Conservation (phyloP, 164 flowering plant species). For the Amborella trichopoda region DNA sequence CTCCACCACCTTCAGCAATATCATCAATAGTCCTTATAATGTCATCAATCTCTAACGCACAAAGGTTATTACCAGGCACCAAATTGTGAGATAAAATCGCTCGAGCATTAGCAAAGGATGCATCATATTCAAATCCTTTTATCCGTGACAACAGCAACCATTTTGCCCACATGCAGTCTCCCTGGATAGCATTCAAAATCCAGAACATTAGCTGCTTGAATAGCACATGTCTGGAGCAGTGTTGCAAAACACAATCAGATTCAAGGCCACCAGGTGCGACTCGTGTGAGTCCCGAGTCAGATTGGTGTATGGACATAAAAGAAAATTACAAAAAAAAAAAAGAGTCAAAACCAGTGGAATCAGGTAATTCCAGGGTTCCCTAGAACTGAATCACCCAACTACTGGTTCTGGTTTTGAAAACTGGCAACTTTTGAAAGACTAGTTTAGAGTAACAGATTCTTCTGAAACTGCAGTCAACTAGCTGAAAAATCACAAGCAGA, state of each 20-base stretch:
- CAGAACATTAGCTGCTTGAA: not conserved
- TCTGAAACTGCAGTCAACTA: too few species aligned
- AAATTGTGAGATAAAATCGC: slow-evolving; percentile 40
- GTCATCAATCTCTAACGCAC: slow-evolving; percentile 51
- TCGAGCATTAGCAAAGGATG: slow-evolving; percentile 86
- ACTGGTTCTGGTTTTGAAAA: too few species aligned
- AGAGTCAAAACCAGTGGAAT: too few species aligned
- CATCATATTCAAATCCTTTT: slow-evolving; percentile 80
- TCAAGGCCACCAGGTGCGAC: too few species aligned
- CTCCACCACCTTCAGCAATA: slow-evolving; percentile 97
- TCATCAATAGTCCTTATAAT: slow-evolving; percentile 79
- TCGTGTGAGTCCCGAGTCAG: too few species aligned
- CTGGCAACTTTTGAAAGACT: too few species aligned
- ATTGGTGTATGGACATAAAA: too few species aligned
- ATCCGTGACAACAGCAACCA: slow-evolving; percentile 77
- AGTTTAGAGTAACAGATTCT: too few species aligned
- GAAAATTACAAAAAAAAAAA: not conserved
- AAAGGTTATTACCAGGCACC: slow-evolving; percentile 27
- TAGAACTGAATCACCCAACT: too few species aligned
- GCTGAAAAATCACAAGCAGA: too few species aligned
- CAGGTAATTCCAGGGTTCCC: too few species aligned
- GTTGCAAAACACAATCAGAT: too few species aligned
- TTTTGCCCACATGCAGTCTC: slow-evolving; percentile 81
- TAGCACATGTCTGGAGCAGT: not conserved
- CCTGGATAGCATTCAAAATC: slow-evolving; percentile 29